Conservation (phyloP, 768 basidiomycete species). For the Leucocoprinus birnbaumii region DNA sequence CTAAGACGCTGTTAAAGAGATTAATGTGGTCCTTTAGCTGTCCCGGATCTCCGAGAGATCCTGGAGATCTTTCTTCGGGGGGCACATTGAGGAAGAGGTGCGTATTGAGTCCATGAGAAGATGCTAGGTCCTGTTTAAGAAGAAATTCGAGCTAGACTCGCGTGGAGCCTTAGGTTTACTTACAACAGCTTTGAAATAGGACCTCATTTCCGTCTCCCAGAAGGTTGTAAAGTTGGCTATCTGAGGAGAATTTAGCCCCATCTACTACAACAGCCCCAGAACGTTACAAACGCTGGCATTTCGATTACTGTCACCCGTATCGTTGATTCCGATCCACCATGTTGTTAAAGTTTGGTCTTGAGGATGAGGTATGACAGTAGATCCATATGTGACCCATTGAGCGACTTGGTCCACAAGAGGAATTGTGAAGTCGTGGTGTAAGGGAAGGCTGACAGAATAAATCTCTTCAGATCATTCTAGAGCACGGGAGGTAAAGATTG, state of each 20-base stretch:
- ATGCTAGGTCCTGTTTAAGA: slow-evolving; percentile 27
- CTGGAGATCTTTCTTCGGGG: slow-evolving; percentile 48
- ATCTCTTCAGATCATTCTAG: background rate
- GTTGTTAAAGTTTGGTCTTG: slow-evolving; percentile 38
- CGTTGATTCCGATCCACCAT: slow-evolving; percentile 64
- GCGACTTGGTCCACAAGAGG: slow-evolving; percentile 46
- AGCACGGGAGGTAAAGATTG: background rate
- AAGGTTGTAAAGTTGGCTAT: slow-evolving; percentile 46
- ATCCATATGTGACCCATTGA: slow-evolving; percentile 44
- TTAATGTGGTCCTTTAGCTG: slow-evolving; percentile 35
- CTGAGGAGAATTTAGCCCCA: slow-evolving; percentile 19
- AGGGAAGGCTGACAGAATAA: slow-evolving; percentile 33
- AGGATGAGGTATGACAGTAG: slow-evolving; percentile 42
- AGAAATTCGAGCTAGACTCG: background rate
- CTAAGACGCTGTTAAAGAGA: slow-evolving; percentile 40
- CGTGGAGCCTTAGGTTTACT: slow-evolving; percentile 16
- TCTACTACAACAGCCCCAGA: background rate
- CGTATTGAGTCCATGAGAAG: slow-evolving; percentile 35
- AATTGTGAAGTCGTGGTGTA: slow-evolving; percentile 45
- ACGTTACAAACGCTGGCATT: slow-evolving; percentile 31
- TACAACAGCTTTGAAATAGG: slow-evolving; percentile 50
- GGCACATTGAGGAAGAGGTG: slow-evolving; percentile 59
- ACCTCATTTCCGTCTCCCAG: slow-evolving; percentile 46
- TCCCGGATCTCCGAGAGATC: slow-evolving; percentile 28
- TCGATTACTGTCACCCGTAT: slow-evolving; percentile 46